These are phyloP conservation scores for Vitis hybrid DNA, from an alignment of 177 flowering plant species.

Conservation along the genomic window DNA sequence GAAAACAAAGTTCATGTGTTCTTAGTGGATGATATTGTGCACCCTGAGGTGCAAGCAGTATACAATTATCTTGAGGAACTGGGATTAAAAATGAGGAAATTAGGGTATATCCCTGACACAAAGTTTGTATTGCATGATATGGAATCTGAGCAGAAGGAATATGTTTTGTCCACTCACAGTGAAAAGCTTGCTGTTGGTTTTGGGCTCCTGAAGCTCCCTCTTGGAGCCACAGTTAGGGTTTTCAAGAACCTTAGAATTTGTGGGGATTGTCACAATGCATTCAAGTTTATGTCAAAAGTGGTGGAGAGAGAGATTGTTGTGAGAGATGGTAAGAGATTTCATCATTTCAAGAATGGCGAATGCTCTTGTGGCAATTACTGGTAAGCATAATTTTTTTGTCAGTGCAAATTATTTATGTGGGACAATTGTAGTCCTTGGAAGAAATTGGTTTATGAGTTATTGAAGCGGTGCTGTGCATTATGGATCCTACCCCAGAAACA, in stretches of 20 bases:
- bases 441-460: no score
- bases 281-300: no score
- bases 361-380: no score
- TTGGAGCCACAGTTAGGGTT: conserved; percentile 3
- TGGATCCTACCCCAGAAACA: no score
- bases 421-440: no score
- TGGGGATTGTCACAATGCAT: no score
- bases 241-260: background rate
- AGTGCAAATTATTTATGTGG: no score
- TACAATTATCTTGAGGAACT: conserved; percentile 46
- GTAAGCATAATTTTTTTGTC: no score
- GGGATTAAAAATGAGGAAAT: conserved; percentile 36
- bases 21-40: conserved; percentile 49
- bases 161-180: conserved; percentile 53
- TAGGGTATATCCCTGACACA: conserved; percentile 60
- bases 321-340: no score
- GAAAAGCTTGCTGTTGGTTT: conserved; percentile 65
- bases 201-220: background rate
- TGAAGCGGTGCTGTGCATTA: no score
- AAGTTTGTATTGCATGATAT: conserved; percentile 47
- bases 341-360: no score
- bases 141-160: conserved; percentile 49
- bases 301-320: no score
- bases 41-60: conserved; percentile 46
- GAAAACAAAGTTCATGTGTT: conserved; percentile 54